These are phyloP conservation scores for Emericellopsis cladophorae DNA, from an alignment of 2,329 filamentous ascomycete species.

Conservation along the genomic window DNA sequence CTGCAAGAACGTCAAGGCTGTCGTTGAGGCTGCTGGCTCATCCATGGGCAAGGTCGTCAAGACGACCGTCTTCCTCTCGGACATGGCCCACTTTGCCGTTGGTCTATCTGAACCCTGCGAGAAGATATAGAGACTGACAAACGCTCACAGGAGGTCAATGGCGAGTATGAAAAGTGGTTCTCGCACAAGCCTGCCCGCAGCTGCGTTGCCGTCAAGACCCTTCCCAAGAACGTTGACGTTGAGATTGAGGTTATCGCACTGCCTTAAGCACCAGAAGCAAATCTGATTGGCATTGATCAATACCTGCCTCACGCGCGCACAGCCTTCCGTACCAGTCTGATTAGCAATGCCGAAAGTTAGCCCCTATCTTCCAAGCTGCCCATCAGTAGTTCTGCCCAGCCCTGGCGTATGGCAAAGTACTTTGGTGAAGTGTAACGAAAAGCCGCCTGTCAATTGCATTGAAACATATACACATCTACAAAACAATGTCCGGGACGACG, in stretches of 20 bases:
- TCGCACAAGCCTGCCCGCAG: conserved; percentile 74
- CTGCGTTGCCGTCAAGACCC: conserved; percentile 80
- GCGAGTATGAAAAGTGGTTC: conserved; percentile 74
- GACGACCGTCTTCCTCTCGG: conserved; percentile 79
- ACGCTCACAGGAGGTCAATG: conserved; percentile 57
- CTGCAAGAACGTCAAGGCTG: conserved; percentile 70
- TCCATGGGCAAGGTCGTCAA: conserved; percentile 74
- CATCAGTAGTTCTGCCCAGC: too few relatives aligned
- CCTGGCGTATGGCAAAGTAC: too few relatives aligned
- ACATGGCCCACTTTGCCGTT: conserved; percentile 77
- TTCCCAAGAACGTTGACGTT: conserved; percentile 75
- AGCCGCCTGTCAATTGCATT: too few relatives aligned
- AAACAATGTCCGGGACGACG: too few relatives aligned
- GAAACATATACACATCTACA: too few relatives aligned
- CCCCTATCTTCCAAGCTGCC: too few relatives aligned
- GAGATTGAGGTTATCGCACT: conserved; percentile 85
- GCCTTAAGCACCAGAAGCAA: conserved; percentile 23
- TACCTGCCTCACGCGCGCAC: too few relatives aligned
- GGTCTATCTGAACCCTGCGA: background rate
- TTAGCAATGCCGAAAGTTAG: too few relatives aligned
- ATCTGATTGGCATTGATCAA: too few relatives aligned
- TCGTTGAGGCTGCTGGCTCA: conserved; percentile 72
- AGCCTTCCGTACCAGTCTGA: too few relatives aligned
- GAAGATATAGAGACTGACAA: background rate
- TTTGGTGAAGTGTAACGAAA: too few relatives aligned